Percentiles rank a stretch among this genome's conserved stretches.
These are phyloP conservation scores for Coriolopsis trogii DNA, from an alignment of 1,284 basidiomycete genomes.

Conservation along the genomic window DNA sequence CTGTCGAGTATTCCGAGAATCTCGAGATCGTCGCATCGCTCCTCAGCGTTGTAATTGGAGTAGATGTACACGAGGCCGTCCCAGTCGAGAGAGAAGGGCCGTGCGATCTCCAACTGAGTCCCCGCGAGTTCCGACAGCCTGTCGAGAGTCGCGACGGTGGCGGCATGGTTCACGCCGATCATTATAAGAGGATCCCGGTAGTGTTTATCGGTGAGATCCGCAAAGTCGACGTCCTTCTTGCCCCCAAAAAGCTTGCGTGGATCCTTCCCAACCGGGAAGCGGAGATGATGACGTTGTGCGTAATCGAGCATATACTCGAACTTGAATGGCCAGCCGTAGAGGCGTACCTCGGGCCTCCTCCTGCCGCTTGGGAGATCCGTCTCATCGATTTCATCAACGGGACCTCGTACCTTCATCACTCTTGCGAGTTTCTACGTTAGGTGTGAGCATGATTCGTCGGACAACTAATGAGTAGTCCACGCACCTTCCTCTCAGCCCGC, in stretches of 20 bases:
- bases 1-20: background rate
- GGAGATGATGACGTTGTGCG: background rate
- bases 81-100: slow-evolving; percentile 1
- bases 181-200: background rate
- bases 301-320: background rate
- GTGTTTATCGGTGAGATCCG: background rate
- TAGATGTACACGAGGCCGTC: slow-evolving; percentile 1
- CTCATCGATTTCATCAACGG: no score
- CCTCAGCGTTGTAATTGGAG: slow-evolving; percentile 1
- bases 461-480: no score
- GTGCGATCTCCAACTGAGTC: background rate
- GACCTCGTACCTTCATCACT: no score
- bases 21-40: background rate
- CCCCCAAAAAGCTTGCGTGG: background rate
- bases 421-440: no score
- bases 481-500: no score
- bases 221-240: background rate
- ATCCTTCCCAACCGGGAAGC: background rate
- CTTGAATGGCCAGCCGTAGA: slow-evolving; percentile 1
- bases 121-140: background rate
- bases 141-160: background rate
- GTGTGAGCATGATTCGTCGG: no score
- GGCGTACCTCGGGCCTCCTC: background rate
- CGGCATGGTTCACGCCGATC: no score
- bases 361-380: background rate